Evolutionary conservation across 2,329 filamentous ascomycete genomes (phyloP).

Genomic region (Scedosporium apiospermum): DNA sequence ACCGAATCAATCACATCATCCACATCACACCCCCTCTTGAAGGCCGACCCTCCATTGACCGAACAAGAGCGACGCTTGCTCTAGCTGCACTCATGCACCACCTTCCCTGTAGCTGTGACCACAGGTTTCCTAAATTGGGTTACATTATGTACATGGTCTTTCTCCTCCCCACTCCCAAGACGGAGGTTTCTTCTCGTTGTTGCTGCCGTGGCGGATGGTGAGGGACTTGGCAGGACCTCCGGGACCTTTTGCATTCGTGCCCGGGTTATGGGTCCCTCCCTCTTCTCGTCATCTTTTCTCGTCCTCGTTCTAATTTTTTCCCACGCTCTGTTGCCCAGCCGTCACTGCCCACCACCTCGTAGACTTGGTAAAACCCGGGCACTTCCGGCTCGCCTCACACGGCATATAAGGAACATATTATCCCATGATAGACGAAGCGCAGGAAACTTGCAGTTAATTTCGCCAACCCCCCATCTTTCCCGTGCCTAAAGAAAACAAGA

Average conservation of each 20-base stretch:
- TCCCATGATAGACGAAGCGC: not conserved
- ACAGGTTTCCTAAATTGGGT: not conserved
- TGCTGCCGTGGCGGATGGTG: no score
- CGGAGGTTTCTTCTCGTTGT: no score
- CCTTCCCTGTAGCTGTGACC: not conserved
- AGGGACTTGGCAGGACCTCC: no score
- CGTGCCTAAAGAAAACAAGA: not conserved
- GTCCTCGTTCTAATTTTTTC: not conserved
- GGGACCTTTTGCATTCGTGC: no score
- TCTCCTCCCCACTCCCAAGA: not conserved
- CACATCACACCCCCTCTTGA: not conserved
- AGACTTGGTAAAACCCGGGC: not conserved
- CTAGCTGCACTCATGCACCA: no score
- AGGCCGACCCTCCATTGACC: not conserved
- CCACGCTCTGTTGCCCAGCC: not conserved
- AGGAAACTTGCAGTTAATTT: not conserved
- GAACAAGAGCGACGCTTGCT: no score
- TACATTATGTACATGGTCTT: not conserved
- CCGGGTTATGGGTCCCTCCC: no score
- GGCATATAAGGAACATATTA: not conserved
- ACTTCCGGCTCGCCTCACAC: not conserved
- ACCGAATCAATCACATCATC: not conserved
- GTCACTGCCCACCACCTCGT: not conserved
- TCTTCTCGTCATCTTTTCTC: not conserved
- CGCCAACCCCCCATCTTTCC: not conserved